Percentiles rank a stretch among this genome's conserved stretches.
phyloP scores from a whole-genome alignment of 352 stramenopile genomes.

The Thraustotheca clavata region DNA sequence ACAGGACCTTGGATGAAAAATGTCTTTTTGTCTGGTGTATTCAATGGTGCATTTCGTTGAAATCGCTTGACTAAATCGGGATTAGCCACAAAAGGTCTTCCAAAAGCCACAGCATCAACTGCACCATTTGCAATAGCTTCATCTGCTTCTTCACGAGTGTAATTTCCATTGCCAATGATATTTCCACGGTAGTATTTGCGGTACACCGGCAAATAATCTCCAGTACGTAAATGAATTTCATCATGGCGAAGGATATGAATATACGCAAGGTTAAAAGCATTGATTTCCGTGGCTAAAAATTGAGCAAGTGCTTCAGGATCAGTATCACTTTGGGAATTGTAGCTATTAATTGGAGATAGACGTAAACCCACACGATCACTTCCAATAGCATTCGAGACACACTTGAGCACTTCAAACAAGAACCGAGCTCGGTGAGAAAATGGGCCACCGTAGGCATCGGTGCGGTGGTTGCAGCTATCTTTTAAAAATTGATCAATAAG shows the following conservation, averaged over 20 bases:
- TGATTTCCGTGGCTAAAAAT: neutral
- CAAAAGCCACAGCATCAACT: conserved; percentile 9
- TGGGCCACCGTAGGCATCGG: conserved; percentile 75
- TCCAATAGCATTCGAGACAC: conserved; percentile 26
- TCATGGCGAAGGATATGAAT: conserved; percentile 3
- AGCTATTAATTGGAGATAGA: conserved; percentile 11
- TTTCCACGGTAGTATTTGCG: neutral
- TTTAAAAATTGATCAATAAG: conserved; percentile 89
- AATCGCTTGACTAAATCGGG: conserved; percentile 9
- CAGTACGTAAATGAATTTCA: neutral
- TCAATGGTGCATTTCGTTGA: neutral
- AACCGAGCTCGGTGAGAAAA: conserved; percentile 80
- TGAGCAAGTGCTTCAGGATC: neutral
- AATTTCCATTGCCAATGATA: neutral
- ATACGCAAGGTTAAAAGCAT: conserved; percentile 5
- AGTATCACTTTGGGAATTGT: neutral
- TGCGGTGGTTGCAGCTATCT: conserved; percentile 64
- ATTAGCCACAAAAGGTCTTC: neutral
- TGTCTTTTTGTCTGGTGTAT: neutral
- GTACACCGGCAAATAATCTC: neutral
- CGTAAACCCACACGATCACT: conserved; percentile 8
- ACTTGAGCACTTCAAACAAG: conserved; percentile 63
- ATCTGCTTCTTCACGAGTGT: conserved; percentile 14
- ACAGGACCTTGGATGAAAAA: neutral
- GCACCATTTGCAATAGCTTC: neutral